Evolutionary conservation across 441 rosid genomes (phyloP).

Genomic region (Daphne laureola): DNA sequence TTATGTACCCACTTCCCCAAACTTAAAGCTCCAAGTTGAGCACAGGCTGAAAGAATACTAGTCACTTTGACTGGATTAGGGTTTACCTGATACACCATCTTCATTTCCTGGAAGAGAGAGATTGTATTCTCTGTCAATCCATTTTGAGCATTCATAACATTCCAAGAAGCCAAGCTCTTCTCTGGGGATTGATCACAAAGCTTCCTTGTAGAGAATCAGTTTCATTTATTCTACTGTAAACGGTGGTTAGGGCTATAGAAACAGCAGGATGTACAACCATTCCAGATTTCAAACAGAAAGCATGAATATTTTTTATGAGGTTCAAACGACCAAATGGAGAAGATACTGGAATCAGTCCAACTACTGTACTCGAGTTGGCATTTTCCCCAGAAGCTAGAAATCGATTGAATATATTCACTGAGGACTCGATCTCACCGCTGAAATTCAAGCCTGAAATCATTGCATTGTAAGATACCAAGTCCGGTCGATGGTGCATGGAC

Average conservation of each 20-base stretch:
- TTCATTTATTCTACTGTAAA: conserved; percentile 18
- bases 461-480: conserved; percentile 17
- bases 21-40: conserved; percentile 26
- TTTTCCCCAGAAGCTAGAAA: conserved; percentile 12
- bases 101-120: conserved; percentile 25
- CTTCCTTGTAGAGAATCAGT: conserved; percentile 6
- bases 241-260: conserved; percentile 15
- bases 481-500: too few species aligned
- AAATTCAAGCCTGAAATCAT: conserved; percentile 16
- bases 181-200: conserved; percentile 32
- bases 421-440: conserved; percentile 10
- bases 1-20: conserved; percentile 36
- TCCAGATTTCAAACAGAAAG: conserved; percentile 13
- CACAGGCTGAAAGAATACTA: conserved; percentile 33
- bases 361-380: conserved; percentile 14
- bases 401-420: conserved; percentile 8
- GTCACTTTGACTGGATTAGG: conserved; percentile 34
- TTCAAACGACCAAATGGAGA: conserved; percentile 15
- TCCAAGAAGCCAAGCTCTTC: conserved; percentile 39
- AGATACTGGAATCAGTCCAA: conserved; percentile 16
- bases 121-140: conserved; percentile 31
- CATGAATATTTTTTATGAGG: conserved; percentile 7
- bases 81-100: conserved; percentile 21
- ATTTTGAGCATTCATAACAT: conserved; percentile 36
- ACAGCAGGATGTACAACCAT: conserved; percentile 10